Base-by-base conservation (phyloP, 2,329 filamentous ascomycete genomes). In the Byssochlamys sp. region DNA sequence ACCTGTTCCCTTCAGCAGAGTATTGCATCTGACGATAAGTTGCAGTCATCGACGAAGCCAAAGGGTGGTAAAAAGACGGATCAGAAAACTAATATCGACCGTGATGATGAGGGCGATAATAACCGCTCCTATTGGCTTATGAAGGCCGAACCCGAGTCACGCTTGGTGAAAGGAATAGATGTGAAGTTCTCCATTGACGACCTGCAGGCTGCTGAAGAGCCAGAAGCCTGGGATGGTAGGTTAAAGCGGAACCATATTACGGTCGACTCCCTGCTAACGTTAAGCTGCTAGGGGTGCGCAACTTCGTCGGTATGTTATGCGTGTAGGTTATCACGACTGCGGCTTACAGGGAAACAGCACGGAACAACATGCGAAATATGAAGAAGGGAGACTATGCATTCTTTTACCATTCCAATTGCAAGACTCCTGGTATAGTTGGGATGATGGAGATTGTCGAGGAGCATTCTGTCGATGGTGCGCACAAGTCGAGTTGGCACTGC, bases 381-480 rank as follows among this genome's bases (percentile, higher is more conserved):
- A 91, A 89, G 66, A 85, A 86, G 57, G 91, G 91, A 54, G 94
- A 99, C 69, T 80, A 91, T 31, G 91, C 91, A 27, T 97, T 99
- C 76, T 97, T 99, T 77, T 97, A 97, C 70, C 92, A 96, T 74
- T 95, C 89, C 52, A 95, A 94, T 67, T 94, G 89, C 75, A 95
- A 95, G 70, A 83, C 87, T 26, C 91, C 91, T 0, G 92, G 89
- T 2, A 90, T 97, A 53, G 90, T 87, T 1, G 91, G 91, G 1
- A 83, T 87, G 19, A 91, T 96, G 88, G 88, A 94, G 67, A 88
- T 99, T 61, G 91, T 95, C 14, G 81, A 84, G 62, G 91, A 96
- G 69, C 88, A 90, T 63, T 86, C 87, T 1, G 81, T 89, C 7
- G 94, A 99, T 66, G 75, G 88, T 89, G 75, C 65, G 82, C 73